phyloP scores from a whole-genome alignment of 345 rosid genomes.

The Arabidopsis suecica region DNA sequence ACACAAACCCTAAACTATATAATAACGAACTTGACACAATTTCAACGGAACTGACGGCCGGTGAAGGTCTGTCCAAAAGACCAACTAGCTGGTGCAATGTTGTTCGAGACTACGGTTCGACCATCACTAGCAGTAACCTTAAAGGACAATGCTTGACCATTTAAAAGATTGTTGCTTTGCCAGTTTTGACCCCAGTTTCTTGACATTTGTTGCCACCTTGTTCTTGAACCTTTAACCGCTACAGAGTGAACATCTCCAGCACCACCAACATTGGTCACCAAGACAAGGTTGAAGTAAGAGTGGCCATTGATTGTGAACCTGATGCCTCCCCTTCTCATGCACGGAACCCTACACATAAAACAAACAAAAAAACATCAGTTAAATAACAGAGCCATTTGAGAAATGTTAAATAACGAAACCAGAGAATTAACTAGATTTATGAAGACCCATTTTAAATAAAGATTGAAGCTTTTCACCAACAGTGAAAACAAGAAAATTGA shows the following conservation, averaged over 20 bases:
- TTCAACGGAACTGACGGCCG: conserved; percentile 52
- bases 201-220: conserved; percentile 60
- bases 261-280: conserved; percentile 67
- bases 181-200: conserved; percentile 74
- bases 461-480: background rate
- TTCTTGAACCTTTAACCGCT: conserved; percentile 59
- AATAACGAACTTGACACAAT: background rate
- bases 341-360: conserved; percentile 52
- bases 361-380: background rate
- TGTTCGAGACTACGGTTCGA: conserved; percentile 47
- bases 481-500: background rate
- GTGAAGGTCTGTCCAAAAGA: conserved; percentile 60
- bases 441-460: background rate
- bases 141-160: conserved; percentile 62
- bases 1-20: conserved; percentile 39
- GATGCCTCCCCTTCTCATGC: conserved; percentile 59
- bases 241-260: conserved; percentile 57
- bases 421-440: background rate
- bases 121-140: conserved; percentile 59
- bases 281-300: conserved; percentile 61
- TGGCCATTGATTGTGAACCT: conserved; percentile 66
- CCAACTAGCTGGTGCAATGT: conserved; percentile 57
- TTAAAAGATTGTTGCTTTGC: conserved; percentile 56
- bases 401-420: no score
- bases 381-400: background rate